Evolutionary conservation across 2,329 filamentous ascomycete species (phyloP).

Genomic region (Talaromyces sp.): DNA sequence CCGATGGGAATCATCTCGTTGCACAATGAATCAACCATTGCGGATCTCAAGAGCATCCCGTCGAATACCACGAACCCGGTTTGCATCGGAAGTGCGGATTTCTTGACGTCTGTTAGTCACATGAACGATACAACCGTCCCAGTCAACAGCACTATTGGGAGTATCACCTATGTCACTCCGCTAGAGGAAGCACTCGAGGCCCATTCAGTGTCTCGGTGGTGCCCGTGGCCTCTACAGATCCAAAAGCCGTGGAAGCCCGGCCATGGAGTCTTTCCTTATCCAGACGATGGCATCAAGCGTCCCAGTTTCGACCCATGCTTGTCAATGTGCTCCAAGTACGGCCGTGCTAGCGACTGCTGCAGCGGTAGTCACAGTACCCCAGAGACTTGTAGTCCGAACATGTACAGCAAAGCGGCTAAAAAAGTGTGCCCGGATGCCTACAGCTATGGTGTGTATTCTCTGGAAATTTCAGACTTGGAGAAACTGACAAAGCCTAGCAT

Average conservation of each 20-base stretch:
- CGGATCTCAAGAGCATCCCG: constrained; percentile 57
- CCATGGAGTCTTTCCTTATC: constrained; percentile 75
- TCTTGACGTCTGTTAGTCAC: constrained; percentile 44
- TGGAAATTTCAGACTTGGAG: not conserved
- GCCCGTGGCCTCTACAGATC: constrained; percentile 71
- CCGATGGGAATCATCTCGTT: constrained; percentile 30
- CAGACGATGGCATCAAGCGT: constrained; percentile 65
- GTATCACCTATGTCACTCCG: constrained; percentile 62
- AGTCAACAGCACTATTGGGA: constrained; percentile 45
- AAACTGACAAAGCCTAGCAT: constrained; percentile 31
- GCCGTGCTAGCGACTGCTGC: constrained; percentile 66
- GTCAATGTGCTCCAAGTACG: constrained; percentile 68
- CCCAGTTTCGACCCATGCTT: constrained; percentile 73
- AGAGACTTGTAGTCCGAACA: constrained; percentile 58
- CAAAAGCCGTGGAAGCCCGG: constrained; percentile 61
- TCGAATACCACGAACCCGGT: constrained; percentile 71
- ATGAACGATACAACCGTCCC: constrained; percentile 48
- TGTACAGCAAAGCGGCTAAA: constrained; percentile 67
- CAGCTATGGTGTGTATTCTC: constrained; percentile 59
- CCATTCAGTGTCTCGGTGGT: constrained; percentile 61
- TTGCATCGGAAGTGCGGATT: constrained; percentile 66
- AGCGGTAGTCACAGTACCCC: constrained; percentile 62
- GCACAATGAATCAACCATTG: constrained; percentile 54
- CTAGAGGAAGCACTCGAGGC: constrained; percentile 58
- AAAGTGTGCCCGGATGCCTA: constrained; percentile 77